These are phyloP conservation scores for Gymnopilus junonius DNA, from an alignment of 768 basidiomycete genomes.

Conservation along the genomic window DNA sequence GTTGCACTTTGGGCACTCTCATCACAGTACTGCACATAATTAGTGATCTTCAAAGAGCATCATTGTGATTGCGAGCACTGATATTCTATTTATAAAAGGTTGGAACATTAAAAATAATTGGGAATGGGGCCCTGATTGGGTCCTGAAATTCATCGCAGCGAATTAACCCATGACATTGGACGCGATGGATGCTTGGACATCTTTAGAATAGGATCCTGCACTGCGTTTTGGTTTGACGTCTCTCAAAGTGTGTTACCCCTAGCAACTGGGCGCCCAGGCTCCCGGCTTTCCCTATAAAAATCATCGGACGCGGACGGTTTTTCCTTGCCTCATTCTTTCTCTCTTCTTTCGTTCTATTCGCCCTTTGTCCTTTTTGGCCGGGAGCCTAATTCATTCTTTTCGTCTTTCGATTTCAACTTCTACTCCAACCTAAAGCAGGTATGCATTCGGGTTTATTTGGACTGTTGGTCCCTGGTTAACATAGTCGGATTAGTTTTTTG, in stretches of 20 bases:
- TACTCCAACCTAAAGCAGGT: conserved; percentile 26
- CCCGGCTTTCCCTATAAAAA: conserved; percentile 13
- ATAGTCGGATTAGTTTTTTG: conserved; percentile 10
- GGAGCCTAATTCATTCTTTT: conserved; percentile 19
- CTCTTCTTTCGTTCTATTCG: conserved; percentile 28
- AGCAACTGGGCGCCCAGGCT: conserved; percentile 10
- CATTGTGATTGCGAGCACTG: not conserved
- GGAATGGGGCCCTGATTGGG: too few relatives aligned
- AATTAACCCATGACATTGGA: conserved; percentile 4
- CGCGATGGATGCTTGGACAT: not conserved
- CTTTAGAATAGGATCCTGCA: not conserved
- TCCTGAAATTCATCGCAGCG: conserved; percentile 3
- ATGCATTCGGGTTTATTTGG: not conserved
- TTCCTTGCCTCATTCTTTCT: conserved; percentile 20
- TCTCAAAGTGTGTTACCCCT: not conserved
- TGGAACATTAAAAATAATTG: not conserved
- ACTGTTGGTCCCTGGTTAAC: not conserved
- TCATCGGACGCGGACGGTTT: not conserved
- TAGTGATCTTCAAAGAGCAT: not conserved
- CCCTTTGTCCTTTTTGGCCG: conserved; percentile 24
- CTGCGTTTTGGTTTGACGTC: conserved; percentile 14
- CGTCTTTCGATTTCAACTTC: conserved; percentile 28
- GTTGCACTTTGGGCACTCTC: too few relatives aligned
- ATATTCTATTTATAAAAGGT: not conserved
- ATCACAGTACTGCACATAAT: not conserved